These are phyloP conservation scores for Clonostachys sp. DNA, from an alignment of 2,329 filamentous ascomycete genomes.

Conservation along the genomic window DNA sequence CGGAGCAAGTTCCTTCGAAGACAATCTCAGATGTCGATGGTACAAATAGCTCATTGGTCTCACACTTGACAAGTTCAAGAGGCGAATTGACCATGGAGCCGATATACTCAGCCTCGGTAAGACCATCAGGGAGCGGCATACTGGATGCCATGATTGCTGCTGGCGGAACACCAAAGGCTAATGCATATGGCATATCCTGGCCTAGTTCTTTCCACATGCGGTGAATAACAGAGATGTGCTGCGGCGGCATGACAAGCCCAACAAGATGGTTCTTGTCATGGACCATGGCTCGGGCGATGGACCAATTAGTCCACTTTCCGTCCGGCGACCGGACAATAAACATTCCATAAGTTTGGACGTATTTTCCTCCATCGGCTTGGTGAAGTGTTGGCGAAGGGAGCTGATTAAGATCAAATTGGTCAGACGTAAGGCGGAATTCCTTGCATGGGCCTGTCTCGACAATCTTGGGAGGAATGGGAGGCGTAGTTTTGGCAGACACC, in stretches of 20 bases:
- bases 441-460: slow-evolving; percentile 35
- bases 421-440: slow-evolving; percentile 26
- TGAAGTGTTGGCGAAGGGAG: slow-evolving; percentile 37
- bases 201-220: slow-evolving; percentile 39
- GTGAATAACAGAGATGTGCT: slow-evolving; percentile 40
- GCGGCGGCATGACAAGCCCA: slow-evolving; percentile 32
- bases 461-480: slow-evolving; percentile 25
- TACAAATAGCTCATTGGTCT: slow-evolving; percentile 40
- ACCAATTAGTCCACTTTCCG: slow-evolving; percentile 41
- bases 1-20: slow-evolving; percentile 40
- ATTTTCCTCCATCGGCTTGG: slow-evolving; percentile 39
- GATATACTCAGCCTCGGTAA: slow-evolving; percentile 42
- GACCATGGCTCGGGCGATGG: slow-evolving; percentile 38
- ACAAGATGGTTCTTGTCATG: slow-evolving; percentile 32
- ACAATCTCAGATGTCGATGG: slow-evolving; percentile 47
- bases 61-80: slow-evolving; percentile 44
- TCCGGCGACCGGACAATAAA: slow-evolving; percentile 38
- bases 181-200: slow-evolving; percentile 38
- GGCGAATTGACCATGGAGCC: slow-evolving; percentile 37
- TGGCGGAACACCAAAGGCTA: slow-evolving; percentile 42
- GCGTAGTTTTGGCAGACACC: slow-evolving; percentile 19
- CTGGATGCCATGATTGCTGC: slow-evolving; percentile 40
- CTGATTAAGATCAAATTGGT: slow-evolving; percentile 35
- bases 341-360: slow-evolving; percentile 45
- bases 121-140: slow-evolving; percentile 43